Evolutionary conservation across 768 basidiomycete genomes (phyloP).

Genomic region (Leccinum sublutescens): DNA sequence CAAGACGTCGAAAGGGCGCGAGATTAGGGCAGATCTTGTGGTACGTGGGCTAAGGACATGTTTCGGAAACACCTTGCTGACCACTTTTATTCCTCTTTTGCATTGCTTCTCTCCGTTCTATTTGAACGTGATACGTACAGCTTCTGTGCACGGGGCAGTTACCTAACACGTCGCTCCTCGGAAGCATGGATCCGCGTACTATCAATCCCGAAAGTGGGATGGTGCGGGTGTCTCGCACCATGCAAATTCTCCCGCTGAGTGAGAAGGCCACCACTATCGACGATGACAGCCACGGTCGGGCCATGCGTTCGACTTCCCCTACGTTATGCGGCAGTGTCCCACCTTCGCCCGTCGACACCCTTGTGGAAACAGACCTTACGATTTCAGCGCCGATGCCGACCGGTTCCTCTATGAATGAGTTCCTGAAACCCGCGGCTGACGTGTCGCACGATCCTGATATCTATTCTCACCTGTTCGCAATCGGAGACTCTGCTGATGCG

Average conservation of each 20-base stretch:
- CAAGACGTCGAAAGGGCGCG: constrained; percentile 47
- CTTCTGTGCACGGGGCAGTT: constrained; percentile 61
- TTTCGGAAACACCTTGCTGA: background rate
- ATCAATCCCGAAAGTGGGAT: constrained; percentile 40
- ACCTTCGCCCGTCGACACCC: constrained; percentile 11
- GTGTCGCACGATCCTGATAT: constrained; percentile 22
- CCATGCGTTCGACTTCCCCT: constrained; percentile 3
- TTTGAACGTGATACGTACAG: constrained; percentile 25
- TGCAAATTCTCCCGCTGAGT: constrained; percentile 43
- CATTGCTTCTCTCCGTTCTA: background rate
- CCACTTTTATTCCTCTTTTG: background rate
- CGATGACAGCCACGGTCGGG: background rate
- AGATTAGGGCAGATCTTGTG: constrained; percentile 51
- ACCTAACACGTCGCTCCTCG: constrained; percentile 53
- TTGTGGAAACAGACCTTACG: constrained; percentile 3
- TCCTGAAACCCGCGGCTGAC: background rate
- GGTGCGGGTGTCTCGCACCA: constrained; percentile 46
- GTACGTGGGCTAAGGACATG: constrained; percentile 31
- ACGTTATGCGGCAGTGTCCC: constrained; percentile 5
- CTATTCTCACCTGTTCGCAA: constrained; percentile 56
- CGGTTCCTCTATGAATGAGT: background rate
- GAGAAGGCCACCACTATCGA: background rate
- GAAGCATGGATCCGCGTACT: constrained; percentile 39
- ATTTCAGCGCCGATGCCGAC: background rate
- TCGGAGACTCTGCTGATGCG: constrained; percentile 64